Percentiles rank a stretch among this genome's conserved stretches.
phyloP scores from a whole-genome alignment of 371 early-diverging fungal genomes.

The Dinochytrium kinnereticum region DNA sequence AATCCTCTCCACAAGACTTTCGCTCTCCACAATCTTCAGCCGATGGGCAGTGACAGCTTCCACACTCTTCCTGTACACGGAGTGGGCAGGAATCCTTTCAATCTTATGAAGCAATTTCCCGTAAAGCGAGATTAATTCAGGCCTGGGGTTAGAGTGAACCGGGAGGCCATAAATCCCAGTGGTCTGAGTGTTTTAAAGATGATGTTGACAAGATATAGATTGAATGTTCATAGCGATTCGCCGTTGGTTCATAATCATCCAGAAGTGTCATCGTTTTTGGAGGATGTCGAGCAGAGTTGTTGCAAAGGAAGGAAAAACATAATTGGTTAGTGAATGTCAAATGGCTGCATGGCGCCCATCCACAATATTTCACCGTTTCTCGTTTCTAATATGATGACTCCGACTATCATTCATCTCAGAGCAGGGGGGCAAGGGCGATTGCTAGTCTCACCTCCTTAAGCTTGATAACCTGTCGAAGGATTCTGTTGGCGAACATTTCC shows the following conservation, averaged over 20 bases:
- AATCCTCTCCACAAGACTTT: constrained; percentile 73
- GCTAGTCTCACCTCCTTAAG: not conserved
- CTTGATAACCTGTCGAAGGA: not conserved
- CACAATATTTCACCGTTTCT: no score
- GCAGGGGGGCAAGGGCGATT: no score
- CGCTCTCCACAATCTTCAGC: constrained; percentile 72
- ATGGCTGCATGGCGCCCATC: no score
- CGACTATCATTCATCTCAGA: no score
- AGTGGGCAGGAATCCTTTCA: constrained; percentile 67
- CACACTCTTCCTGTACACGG: constrained; percentile 85
- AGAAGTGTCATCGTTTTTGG: no score
- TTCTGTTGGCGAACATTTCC: not conserved
- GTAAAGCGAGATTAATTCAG: constrained; percentile 74
- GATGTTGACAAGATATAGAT: no score
- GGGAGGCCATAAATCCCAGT: constrained; percentile 86
- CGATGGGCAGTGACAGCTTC: constrained; percentile 79
- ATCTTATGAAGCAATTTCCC: constrained; percentile 42
- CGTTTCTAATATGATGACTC: no score
- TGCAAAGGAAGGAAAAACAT: no score
- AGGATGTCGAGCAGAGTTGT: no score
- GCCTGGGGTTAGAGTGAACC: constrained; percentile 87
- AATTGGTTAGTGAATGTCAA: no score
- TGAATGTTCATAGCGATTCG: no score
- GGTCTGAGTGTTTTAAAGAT: constrained; percentile 46
- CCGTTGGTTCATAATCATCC: no score